Evolutionary conservation across 352 stramenopile genomes (phyloP), one percentile per base, ranked within the genome.

Genomic region (Elongisporangium prolatum): DNA sequence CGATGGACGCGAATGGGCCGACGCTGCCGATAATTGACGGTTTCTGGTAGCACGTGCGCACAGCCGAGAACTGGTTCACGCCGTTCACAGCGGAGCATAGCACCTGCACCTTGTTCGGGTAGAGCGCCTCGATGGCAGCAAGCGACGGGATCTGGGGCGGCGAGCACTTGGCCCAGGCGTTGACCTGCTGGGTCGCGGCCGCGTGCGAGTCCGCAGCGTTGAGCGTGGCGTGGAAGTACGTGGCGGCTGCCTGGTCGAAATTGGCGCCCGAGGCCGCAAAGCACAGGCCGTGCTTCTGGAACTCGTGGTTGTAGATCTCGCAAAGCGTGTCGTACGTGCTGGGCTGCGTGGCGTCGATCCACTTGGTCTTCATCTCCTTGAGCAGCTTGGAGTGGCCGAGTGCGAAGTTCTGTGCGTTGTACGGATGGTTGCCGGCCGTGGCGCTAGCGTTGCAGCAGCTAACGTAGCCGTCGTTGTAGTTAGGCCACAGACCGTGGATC

Each of bases 291-390:
- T 92, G 83, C 70, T 92, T 92, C 69, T 92, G 83, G 72, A 85
- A 89, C 65, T 90, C 80, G 69, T 92, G 83, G 70, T 89, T 75
- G 70, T 90, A 92, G 62, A 88, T 84, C 68, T 92, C 78, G 52
- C 83, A 92, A 9, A 92, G 69, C 57, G 71, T 68, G 61, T 88
- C 72, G 64, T 84, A 78, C 14, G 72, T 69, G 37, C 66, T 79
- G 14, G 60, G 21, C 47, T 83, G 64, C 16, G 84, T 83, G 22
- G 84, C 69, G 52, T 93, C 84, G 28, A 89, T 59, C 84, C 84
- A 93, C 63, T 81, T 73, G 20, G 63, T 54, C 9, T 61, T 67
- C 84, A 93, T 91, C 40, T 76, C 57, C 8, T 67, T 60, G 6
- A 91, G 69, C 54, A 91, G 61, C 13, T 50, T 54, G 16, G 66